phyloP scores from a whole-genome alignment of 768 basidiomycete genomes.

The Boletus coccyginus region DNA sequence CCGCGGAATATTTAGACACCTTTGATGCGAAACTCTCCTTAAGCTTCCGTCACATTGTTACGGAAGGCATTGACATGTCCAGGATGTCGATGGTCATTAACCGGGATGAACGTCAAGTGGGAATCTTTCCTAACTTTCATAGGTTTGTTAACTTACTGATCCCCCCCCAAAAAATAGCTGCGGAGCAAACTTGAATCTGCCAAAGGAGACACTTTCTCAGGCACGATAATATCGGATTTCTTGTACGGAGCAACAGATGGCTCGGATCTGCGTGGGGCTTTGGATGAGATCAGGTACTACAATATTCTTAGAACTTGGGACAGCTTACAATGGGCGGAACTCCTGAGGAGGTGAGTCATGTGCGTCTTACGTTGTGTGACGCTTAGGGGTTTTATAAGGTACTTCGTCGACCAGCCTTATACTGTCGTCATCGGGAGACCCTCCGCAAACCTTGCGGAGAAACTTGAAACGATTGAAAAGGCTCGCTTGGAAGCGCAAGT shows the following conservation, averaged over 20 bases:
- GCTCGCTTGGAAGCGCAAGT: slow-evolving; percentile 70
- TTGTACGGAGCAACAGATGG: slow-evolving; percentile 84
- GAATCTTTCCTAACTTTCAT: neutral
- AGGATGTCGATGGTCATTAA: slow-evolving; percentile 85
- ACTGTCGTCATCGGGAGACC: slow-evolving; percentile 86
- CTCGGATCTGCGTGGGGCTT: slow-evolving; percentile 63
- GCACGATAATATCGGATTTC: slow-evolving; percentile 76
- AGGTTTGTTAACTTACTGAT: neutral
- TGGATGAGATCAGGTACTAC: slow-evolving; percentile 81
- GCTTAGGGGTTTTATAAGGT: slow-evolving; percentile 45
- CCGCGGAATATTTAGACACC: slow-evolving; percentile 69
- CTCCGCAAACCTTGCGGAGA: slow-evolving; percentile 77
- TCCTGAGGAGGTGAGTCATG: slow-evolving; percentile 65
- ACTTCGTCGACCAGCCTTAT: slow-evolving; percentile 69
- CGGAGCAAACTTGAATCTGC: slow-evolving; percentile 81
- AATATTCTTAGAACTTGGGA: slow-evolving; percentile 67
- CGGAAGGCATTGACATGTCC: slow-evolving; percentile 84
- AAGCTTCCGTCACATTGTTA: slow-evolving; percentile 66
- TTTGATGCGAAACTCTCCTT: slow-evolving; percentile 67
- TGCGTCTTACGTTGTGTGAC: slow-evolving; percentile 4
- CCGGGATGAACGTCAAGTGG: slow-evolving; percentile 83
- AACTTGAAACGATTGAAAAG: slow-evolving; percentile 80
- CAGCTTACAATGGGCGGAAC: slow-evolving; percentile 67
- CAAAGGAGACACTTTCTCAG: slow-evolving; percentile 77
- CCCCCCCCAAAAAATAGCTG: slow-evolving; percentile 41